Conservation (phyloP, 2,329 filamentous ascomycete species). For the Talaromyces rugulosus region DNA sequence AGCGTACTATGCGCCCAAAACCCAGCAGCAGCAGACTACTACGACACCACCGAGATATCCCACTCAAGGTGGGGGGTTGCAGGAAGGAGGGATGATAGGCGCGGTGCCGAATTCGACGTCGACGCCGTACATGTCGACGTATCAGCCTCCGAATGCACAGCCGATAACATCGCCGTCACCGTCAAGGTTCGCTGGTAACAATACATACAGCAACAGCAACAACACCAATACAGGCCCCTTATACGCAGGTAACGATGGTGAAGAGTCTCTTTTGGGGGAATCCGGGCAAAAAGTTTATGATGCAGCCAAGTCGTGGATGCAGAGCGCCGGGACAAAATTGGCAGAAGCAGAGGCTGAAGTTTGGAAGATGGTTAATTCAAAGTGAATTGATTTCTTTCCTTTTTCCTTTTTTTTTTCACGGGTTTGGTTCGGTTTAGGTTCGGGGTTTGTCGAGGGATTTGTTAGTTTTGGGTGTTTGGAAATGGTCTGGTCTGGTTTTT, state of each 20-base stretch:
- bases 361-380: constrained; percentile 44
- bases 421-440: not conserved
- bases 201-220: not conserved
- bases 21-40: not conserved
- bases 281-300: constrained; percentile 29
- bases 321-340: constrained; percentile 36
- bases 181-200: not conserved
- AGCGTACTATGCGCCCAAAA: not conserved
- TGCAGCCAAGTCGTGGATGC: constrained; percentile 41
- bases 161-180: not conserved
- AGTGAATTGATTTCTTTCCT: not conserved
- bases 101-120: constrained; percentile 2
- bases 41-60: too few species aligned
- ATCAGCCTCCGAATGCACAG: constrained; percentile 12
- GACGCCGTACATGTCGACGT: constrained; percentile 8
- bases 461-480: not conserved
- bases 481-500: not conserved
- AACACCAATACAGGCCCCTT: not conserved
- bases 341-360: constrained; percentile 44
- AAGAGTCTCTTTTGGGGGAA: not conserved
- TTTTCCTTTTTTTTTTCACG: not conserved
- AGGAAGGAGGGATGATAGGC: not conserved
- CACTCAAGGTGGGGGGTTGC: not conserved
- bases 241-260: constrained; percentile 16
- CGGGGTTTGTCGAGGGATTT: not conserved